These are phyloP conservation scores for Dioszegia crocea DNA, from an alignment of 768 basidiomycete genomes.

Conservation along the genomic window DNA sequence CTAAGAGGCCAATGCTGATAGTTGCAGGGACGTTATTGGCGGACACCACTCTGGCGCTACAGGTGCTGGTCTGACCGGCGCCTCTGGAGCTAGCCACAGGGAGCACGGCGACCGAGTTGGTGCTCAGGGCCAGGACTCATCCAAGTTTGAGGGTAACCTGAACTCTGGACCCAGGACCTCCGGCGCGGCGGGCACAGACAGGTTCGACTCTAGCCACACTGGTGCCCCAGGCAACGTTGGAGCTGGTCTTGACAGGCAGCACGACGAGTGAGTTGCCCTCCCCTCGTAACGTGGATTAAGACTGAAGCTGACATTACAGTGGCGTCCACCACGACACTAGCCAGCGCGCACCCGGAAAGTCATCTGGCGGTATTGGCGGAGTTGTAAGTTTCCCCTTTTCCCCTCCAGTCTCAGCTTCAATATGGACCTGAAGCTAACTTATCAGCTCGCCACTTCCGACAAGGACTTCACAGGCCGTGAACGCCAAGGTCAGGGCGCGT, in stretches of 20 bases:
- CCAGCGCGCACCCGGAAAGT: slow-evolving; percentile 2
- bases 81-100: too few relatives aligned
- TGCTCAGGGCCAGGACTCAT: too few relatives aligned
- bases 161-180: too few relatives aligned
- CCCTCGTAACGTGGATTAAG: not conserved
- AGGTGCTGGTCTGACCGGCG: slow-evolving; percentile 22
- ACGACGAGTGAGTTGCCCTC: not conserved
- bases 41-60: slow-evolving; percentile 18
- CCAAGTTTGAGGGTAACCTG: too few relatives aligned
- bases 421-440: not conserved
- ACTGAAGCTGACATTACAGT: not conserved
- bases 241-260: slow-evolving; percentile 31
- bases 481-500: slow-evolving; percentile 30
- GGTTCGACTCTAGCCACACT: too few relatives aligned
- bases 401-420: not conserved
- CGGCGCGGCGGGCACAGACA: too few relatives aligned
- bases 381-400: not conserved
- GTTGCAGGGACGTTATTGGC: too few relatives aligned
- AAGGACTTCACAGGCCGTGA: slow-evolving; percentile 36
- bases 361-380: slow-evolving; percentile 12
- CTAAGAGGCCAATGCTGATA: too few relatives aligned
- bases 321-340: slow-evolving; percentile 5
- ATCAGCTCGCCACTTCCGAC: slow-evolving; percentile 32
- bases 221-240: slow-evolving; percentile 27
- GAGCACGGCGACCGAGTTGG: too few relatives aligned